A percentile compares a stretch with the other conserved stretches of the same genome.
Evolutionary conservation across 2,329 filamentous ascomycete genomes (phyloP).

Genomic region (Graphilbum sp.): DNA sequence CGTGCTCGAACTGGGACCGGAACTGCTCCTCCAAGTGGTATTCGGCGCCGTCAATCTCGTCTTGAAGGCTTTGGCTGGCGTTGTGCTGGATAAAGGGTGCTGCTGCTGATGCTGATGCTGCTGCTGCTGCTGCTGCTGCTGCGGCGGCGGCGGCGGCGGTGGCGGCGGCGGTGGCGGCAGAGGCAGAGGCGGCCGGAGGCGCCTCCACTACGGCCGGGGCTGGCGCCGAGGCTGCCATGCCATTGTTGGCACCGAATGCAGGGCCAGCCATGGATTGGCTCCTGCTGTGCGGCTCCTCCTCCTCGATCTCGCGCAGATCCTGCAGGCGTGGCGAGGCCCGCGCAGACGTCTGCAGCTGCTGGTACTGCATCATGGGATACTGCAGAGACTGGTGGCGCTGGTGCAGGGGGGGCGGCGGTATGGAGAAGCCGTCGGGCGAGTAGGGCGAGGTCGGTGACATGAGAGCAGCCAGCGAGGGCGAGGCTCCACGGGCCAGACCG

Average conservation of each 20-base stretch:
- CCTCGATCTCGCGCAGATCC: constrained; percentile 59
- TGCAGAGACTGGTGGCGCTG: constrained; percentile 44
- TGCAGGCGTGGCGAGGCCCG: constrained; percentile 47
- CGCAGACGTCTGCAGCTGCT: constrained; percentile 37
- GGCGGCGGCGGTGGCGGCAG: not conserved
- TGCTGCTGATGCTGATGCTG: too few species aligned
- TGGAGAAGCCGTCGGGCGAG: constrained; percentile 31
- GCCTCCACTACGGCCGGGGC: not conserved
- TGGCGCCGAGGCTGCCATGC: not conserved
- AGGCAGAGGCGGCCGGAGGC: not conserved
- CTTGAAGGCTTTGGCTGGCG: constrained; percentile 61
- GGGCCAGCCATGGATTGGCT: not conserved
- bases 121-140: too few species aligned
- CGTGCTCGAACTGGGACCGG: constrained; percentile 61
- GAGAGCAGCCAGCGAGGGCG: constrained; percentile 44
- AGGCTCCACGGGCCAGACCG: constrained; percentile 37
- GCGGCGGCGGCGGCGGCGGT: too few species aligned
- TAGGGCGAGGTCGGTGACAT: constrained; percentile 51
- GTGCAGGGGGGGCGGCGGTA: constrained; percentile 25
- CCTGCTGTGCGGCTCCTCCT: constrained; percentile 31
- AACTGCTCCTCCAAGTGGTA: constrained; percentile 72
- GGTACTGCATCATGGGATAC: constrained; percentile 38
- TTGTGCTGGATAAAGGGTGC: constrained; percentile 39
- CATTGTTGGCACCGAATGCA: not conserved
- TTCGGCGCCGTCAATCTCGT: constrained; percentile 71